These are phyloP conservation scores for Aspergillus vadensis DNA, from an alignment of 2,329 filamentous ascomycete genomes.

Conservation along the genomic window DNA sequence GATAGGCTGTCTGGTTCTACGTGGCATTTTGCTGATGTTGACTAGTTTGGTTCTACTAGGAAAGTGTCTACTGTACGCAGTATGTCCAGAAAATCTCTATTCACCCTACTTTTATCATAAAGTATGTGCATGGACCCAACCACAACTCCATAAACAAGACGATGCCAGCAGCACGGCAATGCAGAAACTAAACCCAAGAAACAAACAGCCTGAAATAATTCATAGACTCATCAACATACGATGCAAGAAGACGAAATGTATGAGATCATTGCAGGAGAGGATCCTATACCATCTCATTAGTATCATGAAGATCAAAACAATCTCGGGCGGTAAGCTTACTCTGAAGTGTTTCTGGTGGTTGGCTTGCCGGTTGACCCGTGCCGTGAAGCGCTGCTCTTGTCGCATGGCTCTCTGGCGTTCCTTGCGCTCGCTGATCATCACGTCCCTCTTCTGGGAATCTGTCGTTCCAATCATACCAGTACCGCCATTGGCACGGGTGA, in stretches of 20 bases:
- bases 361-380: slow-evolving; percentile 68
- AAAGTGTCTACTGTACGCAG: no score
- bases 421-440: slow-evolving; percentile 67
- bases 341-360: slow-evolving; percentile 80
- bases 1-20: no score
- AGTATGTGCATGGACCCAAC: background rate
- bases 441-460: slow-evolving; percentile 71
- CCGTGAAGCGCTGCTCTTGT: slow-evolving; percentile 64
- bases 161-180: slow-evolving; percentile 3
- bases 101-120: slow-evolving; percentile 5
- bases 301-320: background rate
- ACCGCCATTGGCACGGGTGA: slow-evolving; percentile 71
- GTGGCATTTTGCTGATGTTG: no score
- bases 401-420: slow-evolving; percentile 66
- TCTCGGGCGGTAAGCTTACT: slow-evolving; percentile 43
- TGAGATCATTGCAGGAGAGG: slow-evolving; percentile 53
- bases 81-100: background rate
- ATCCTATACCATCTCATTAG: slow-evolving; percentile 44
- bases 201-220: background rate
- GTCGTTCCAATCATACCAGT: slow-evolving; percentile 75
- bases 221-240: slow-evolving; percentile 10
- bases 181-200: background rate
- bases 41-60: no score
- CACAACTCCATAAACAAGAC: slow-evolving; percentile 5
- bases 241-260: slow-evolving; percentile 1